Evolutionary conservation across 2,329 filamentous ascomycete species (phyloP).

Genomic region (Dothistroma pini): DNA sequence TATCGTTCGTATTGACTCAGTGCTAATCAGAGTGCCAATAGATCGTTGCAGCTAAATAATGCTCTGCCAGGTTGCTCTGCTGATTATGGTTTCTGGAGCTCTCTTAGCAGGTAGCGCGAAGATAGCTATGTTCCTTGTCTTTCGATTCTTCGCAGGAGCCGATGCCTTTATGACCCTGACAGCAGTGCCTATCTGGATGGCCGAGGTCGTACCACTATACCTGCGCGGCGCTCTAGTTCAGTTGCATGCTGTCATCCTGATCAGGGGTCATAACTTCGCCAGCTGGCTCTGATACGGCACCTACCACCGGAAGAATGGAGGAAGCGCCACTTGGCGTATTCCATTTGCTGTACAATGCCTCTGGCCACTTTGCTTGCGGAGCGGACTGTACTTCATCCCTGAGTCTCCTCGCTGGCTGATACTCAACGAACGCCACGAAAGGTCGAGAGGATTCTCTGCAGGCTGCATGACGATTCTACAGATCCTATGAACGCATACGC

Average conservation of each 20-base stretch:
- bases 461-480: constrained; percentile 23
- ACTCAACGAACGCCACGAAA: constrained; percentile 21
- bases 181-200: constrained; percentile 37
- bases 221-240: constrained; percentile 35
- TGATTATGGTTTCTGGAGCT: constrained; percentile 32
- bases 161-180: constrained; percentile 33
- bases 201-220: constrained; percentile 33
- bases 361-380: constrained; percentile 17
- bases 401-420: constrained; percentile 29
- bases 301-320: constrained; percentile 19
- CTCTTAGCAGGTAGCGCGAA: constrained; percentile 24
- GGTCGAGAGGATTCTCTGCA: constrained; percentile 21
- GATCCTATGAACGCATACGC: constrained; percentile 29
- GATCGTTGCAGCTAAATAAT: not conserved
- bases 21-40: not conserved
- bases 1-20: constrained; percentile 9
- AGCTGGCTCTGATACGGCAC: constrained; percentile 21
- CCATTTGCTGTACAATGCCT: constrained; percentile 17
- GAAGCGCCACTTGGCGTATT: constrained; percentile 18
- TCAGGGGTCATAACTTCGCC: constrained; percentile 19
- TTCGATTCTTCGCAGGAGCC: constrained; percentile 34
- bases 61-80: constrained; percentile 19
- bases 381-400: constrained; percentile 16
- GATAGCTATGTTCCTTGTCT: constrained; percentile 31
- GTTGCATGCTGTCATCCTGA: constrained; percentile 30